Conservation (phyloP, 2,329 filamentous ascomycete species). For the Hortaea werneckii region DNA sequence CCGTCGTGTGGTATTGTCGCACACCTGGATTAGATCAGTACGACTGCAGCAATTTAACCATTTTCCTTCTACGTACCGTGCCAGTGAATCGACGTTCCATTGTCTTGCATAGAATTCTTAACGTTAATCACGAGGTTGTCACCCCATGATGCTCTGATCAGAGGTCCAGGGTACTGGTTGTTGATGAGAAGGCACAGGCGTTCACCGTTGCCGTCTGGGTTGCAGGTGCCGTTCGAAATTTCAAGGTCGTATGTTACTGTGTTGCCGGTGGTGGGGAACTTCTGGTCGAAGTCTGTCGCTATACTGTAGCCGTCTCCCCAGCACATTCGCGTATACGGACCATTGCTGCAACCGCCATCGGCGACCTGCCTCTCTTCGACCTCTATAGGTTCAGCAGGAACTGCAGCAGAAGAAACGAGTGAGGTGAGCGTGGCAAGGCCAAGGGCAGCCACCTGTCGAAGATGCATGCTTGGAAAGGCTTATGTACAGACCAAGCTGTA, state of each 20-base stretch:
- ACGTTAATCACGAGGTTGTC: slow-evolving; percentile 19
- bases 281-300: slow-evolving; percentile 36
- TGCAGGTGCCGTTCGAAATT: slow-evolving; percentile 26
- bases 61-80: slow-evolving; percentile 21
- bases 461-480: not conserved
- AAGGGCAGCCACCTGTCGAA: not conserved
- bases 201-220: slow-evolving; percentile 29
- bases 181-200: slow-evolving; percentile 44
- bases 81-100: slow-evolving; percentile 44
- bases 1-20: slow-evolving; percentile 42
- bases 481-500: not conserved
- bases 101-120: slow-evolving; percentile 30
- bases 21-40: slow-evolving; percentile 17
- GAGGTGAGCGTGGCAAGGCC: slow-evolving; percentile 3
- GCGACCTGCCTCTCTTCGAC: slow-evolving; percentile 1
- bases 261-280: slow-evolving; percentile 31
- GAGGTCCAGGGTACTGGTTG: slow-evolving; percentile 56
- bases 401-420: slow-evolving; percentile 3
- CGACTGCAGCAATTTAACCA: too few relatives aligned
- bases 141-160: slow-evolving; percentile 41
- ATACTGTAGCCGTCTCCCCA: slow-evolving; percentile 36
- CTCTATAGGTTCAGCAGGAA: not conserved
- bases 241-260: slow-evolving; percentile 26
- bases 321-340: slow-evolving; percentile 30
- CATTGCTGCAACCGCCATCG: slow-evolving; percentile 29